Base-by-base conservation (phyloP, 768 basidiomycete species). In the Boletus rubroflammeus region DNA sequence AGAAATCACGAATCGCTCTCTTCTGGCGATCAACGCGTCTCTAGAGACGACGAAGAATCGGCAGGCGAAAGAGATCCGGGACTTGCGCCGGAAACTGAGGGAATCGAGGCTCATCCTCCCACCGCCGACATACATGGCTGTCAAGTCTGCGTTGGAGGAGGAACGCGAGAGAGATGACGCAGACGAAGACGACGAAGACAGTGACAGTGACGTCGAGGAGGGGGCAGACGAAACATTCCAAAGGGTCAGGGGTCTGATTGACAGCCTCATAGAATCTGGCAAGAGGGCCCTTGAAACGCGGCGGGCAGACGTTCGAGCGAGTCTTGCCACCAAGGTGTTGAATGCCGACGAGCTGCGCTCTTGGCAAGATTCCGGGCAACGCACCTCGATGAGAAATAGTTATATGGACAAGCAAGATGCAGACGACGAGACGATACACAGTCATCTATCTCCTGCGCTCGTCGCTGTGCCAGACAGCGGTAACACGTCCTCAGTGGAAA, bases 1-100 rank as follows among this genome's bases (percentile, higher is more conserved):
- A 11, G 90, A 95, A 71, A 96, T 96, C 64, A 87, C 90, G 6
- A 95, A 93, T 69, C 79, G 82, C 32, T 96, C 93, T 1, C 78
- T 96, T 17, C 77, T 95, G 43, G 82, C 84, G 2, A 93, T 96
- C 72, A 96, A 95, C 64, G 75, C 86, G 2, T 81, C 87, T 17
- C 78, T 96, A 21, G 93, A 96, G 69, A 80, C 84, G 34, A 81
- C 82, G 32, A 93, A 91, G 71, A 81, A 87, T 59, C 80, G 79
- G 28, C 93, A 95, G 64, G 83, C 86, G 7, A 84, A 82, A 58
- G 93, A 96, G 71, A 93, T 96, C 48, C 81, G 89, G 21, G 90
- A 93, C 39, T 76, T 96, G 17, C 82, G 86, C 14, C 83, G 91
- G 31, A 90, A 85, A 63, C 74, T 95, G 44, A 84, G 93, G 51